Evolutionary conservation across 2,329 filamentous ascomycete species (phyloP).

Genomic region (Chalaropsis thielavioides): DNA sequence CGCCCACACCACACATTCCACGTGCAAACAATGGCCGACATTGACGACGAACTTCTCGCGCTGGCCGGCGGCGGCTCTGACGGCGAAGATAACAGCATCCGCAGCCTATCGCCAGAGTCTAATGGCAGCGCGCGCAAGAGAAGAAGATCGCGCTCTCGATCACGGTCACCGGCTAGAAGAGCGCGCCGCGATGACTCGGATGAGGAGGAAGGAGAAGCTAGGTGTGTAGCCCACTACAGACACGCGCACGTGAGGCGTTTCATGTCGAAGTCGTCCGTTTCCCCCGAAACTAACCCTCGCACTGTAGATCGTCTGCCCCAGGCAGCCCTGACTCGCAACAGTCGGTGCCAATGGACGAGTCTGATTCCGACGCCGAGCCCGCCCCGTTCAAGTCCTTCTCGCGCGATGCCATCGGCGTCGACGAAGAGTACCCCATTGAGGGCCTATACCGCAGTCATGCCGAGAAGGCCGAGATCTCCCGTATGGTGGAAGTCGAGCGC

Average conservation of each 20-base stretch:
- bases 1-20: too few species aligned
- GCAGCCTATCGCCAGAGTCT: constrained; percentile 9
- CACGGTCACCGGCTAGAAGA: constrained; percentile 30
- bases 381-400: constrained; percentile 30
- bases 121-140: constrained; percentile 4
- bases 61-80: constrained; percentile 62
- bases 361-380: constrained; percentile 47
- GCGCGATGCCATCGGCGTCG: constrained; percentile 34
- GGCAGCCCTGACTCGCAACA: constrained; percentile 60
- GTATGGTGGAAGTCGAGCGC: constrained; percentile 76
- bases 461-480: constrained; percentile 68
- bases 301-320: constrained; percentile 49
- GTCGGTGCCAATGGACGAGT: constrained; percentile 83
- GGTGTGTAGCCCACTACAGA: constrained; percentile 2
- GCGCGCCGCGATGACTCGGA: constrained; percentile 28
- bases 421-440: constrained; percentile 69
- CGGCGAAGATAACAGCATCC: constrained; percentile 33
- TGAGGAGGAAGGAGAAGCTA: constrained; percentile 63
- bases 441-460: constrained; percentile 63
- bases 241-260: background rate
- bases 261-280: background rate
- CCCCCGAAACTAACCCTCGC: background rate
- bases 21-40: constrained; percentile 60
- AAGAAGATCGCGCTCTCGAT: constrained; percentile 5
- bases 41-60: constrained; percentile 87